phyloP scores from a whole-genome alignment of 2,329 filamentous ascomycete species.

The Ophiostoma himal-ulmi region DNA sequence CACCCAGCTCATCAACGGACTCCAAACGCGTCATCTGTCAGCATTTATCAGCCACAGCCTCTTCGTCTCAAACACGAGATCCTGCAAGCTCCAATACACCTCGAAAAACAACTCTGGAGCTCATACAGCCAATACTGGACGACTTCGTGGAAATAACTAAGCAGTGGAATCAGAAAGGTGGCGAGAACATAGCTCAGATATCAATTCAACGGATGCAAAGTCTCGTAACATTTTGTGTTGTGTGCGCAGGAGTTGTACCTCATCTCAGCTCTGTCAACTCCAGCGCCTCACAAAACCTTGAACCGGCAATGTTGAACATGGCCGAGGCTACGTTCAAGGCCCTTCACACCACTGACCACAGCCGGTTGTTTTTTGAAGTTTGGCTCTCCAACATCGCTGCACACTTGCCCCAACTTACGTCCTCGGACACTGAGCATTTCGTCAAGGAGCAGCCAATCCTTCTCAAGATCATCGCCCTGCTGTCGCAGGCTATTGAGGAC shows the following conservation, averaged over 20 bases:
- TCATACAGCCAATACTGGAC: conserved; percentile 48
- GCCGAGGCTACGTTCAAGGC: conserved; percentile 39
- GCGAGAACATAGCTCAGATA: conserved; percentile 44
- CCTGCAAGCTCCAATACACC: conserved; percentile 36
- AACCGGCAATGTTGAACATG: conserved; percentile 39
- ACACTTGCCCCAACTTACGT: conserved; percentile 43
- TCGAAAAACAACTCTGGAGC: conserved; percentile 48
- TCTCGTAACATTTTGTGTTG: conserved; percentile 44
- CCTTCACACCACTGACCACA: conserved; percentile 42
- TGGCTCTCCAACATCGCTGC: conserved; percentile 42
- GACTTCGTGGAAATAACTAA: conserved; percentile 44
- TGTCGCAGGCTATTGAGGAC: conserved; percentile 36
- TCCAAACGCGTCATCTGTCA: conserved; percentile 12
- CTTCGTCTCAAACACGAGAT: conserved; percentile 14
- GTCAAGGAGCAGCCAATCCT: conserved; percentile 38
- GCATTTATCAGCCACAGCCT: conserved; percentile 11
- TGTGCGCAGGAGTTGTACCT: conserved; percentile 43
- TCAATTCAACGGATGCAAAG: conserved; percentile 50
- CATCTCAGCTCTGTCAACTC: conserved; percentile 44
- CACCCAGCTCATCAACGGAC: conserved; percentile 28
- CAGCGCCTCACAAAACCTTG: conserved; percentile 45
- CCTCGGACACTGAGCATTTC: conserved; percentile 36
- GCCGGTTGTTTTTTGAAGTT: conserved; percentile 41
- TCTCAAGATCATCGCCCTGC: conserved; percentile 39
- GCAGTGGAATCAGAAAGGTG: conserved; percentile 41